phyloP scores from a whole-genome alignment of 352 stramenopile genomes.

The Globisporangium alternatum region DNA sequence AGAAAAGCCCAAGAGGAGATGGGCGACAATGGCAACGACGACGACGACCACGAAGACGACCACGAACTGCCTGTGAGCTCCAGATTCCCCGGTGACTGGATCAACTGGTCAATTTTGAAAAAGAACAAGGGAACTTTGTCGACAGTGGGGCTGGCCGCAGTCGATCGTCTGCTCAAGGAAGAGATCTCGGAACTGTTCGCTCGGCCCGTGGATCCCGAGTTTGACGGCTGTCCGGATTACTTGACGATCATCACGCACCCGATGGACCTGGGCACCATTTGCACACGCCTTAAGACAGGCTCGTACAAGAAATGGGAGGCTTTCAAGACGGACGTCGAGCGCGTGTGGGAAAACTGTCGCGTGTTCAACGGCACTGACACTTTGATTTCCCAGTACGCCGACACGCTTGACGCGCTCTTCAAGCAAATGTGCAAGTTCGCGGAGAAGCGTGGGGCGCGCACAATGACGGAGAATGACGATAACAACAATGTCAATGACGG shows the following conservation, averaged over 20 bases:
- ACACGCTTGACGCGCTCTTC: slow-evolving; percentile 63
- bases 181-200: slow-evolving; percentile 78
- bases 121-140: slow-evolving; percentile 35
- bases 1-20: slow-evolving; percentile 38
- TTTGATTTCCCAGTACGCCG: slow-evolving; percentile 74
- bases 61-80: slow-evolving; percentile 13
- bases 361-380: slow-evolving; percentile 76
- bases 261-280: slow-evolving; percentile 87
- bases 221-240: slow-evolving; percentile 85
- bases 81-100: slow-evolving; percentile 40
- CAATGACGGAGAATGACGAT: slow-evolving; percentile 33
- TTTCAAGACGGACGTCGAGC: slow-evolving; percentile 79
- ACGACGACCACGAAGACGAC: slow-evolving; percentile 32
- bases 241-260: slow-evolving; percentile 76
- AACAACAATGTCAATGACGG: slow-evolving; percentile 16
- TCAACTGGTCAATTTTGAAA: slow-evolving; percentile 68
- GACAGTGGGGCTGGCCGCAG: slow-evolving; percentile 53
- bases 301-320: slow-evolving; percentile 76
- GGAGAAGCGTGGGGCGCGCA: slow-evolving; percentile 49
- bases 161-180: slow-evolving; percentile 71
- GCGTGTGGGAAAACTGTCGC: slow-evolving; percentile 84
- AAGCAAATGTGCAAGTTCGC: slow-evolving; percentile 54
- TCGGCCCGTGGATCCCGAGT: slow-evolving; percentile 76
- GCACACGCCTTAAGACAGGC: slow-evolving; percentile 41
- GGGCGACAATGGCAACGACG: slow-evolving; percentile 41